phyloP scores from a whole-genome alignment of 2,329 filamentous ascomycete genomes.

The Camptophora hylomeconis region DNA sequence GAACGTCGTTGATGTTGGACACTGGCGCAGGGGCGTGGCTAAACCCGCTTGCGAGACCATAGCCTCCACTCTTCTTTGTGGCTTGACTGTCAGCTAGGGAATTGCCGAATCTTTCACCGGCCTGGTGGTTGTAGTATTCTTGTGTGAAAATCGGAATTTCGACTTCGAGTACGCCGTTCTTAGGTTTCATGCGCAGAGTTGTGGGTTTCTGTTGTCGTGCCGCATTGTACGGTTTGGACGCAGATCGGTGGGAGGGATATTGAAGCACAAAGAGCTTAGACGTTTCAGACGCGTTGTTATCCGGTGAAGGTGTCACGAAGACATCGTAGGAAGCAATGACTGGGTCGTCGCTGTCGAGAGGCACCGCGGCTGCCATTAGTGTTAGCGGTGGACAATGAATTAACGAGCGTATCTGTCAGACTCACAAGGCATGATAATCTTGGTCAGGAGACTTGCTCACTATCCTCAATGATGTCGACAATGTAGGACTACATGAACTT shows the following conservation, averaged over 20 bases:
- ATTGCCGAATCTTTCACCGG: constrained; percentile 72
- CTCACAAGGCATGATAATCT: no score
- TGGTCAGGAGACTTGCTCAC: no score
- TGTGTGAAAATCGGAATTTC: constrained; percentile 71
- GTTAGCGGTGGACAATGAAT: no score
- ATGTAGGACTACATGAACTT: no score
- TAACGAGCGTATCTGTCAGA: no score
- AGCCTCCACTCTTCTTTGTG: constrained; percentile 49
- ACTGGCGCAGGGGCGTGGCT: constrained; percentile 25
- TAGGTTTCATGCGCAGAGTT: constrained; percentile 69
- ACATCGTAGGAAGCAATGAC: constrained; percentile 68
- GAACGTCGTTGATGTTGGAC: constrained; percentile 19
- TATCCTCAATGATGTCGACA: no score
- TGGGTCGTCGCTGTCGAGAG: constrained; percentile 40
- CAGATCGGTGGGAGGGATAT: constrained; percentile 62
- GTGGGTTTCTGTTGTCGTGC: constrained; percentile 44
- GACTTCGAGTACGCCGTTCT: constrained; percentile 74
- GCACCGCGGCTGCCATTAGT: no score
- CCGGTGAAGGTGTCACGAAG: constrained; percentile 58
- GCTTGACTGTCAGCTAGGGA: constrained; percentile 47
- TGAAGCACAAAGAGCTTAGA: constrained; percentile 61
- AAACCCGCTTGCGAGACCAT: constrained; percentile 62
- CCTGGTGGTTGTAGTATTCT: constrained; percentile 66
- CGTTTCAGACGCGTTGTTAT: constrained; percentile 1
- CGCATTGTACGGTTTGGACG: constrained; percentile 50